Base-by-base conservation (phyloP, 2,329 filamentous ascomycete species). In the Aspergillus sp. region DNA sequence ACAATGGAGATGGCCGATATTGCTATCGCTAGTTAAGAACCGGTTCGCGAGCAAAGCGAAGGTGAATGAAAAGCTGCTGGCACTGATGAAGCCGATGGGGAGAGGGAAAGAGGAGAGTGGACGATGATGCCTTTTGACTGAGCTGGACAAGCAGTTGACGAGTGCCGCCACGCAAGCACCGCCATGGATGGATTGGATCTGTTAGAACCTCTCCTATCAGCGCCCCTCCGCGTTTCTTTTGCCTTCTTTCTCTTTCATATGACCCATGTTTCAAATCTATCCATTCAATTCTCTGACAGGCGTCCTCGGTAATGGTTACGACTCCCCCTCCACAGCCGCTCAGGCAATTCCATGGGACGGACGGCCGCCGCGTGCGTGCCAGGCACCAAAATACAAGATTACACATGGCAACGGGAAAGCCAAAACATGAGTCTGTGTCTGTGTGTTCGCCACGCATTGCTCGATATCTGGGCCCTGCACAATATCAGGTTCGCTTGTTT, bases 121-220 rank as follows among this genome's bases (percentile, higher is more conserved):
- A 62, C 25, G 44, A 49, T 49, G 61, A 63, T 52, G 58, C 41
- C 52, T 60, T 64, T 63, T 65, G 60, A 62, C 49, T 62, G 55
- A 51, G 56, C 19, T 35, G 55, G 47, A 41, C 47, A 23, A 54
- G 55, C 52, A 48, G 54, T 67, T 65, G 66, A 67, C 64, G 63
- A 64, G 64, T 60, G 58, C 48, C 63, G 68, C 66, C 68, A 69
- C 68, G 67, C 68, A 69, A 69, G 65, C 37, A 59, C 56, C 59
- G 55, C 59, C 57, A 43, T 31, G 27, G 27, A 37, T 37, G 35
- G 35, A 37, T 37, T n/a, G 37, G 50, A 52, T 39, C 52, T 25
- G 54, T 51, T 61, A 52, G 53, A 59, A 61, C 57, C 27, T 56
- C 56, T 61, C 58, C 60, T 61, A 63, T 65, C 62, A 60, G 57